Evolutionary conservation across 2,329 filamentous ascomycete genomes (phyloP).

Genomic region (Hymenoscyphus salicellus): DNA sequence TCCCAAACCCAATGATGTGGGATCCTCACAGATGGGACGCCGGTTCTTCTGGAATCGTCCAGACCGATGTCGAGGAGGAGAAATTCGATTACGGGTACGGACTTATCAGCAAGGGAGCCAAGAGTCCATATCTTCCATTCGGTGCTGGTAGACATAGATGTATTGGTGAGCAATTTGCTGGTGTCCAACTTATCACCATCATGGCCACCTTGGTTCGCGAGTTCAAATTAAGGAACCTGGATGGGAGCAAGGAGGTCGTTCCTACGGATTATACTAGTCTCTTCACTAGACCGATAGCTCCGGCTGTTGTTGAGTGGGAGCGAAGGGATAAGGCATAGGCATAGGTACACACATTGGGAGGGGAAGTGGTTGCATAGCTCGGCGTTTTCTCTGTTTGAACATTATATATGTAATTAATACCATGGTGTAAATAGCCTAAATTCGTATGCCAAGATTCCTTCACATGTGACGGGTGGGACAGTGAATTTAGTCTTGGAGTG

Average conservation of each 20-base stretch:
- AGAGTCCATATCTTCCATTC: conserved; percentile 89
- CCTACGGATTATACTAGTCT: conserved; percentile 67
- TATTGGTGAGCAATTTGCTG: conserved; percentile 96
- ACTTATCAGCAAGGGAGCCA: conserved; percentile 83
- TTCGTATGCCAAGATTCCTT: conserved; percentile 7
- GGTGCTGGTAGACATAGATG: conserved; percentile 90
- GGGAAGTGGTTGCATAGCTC: conserved; percentile 23
- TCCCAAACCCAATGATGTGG: conserved; percentile 80
- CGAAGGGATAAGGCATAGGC: conserved; percentile 48
- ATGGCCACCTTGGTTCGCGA: conserved; percentile 70
- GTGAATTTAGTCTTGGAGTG: background rate
- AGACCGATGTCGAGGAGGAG: conserved; percentile 58
- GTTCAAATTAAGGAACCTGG: conserved; percentile 75
- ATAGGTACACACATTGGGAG: background rate
- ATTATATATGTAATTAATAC: conserved; percentile 24
- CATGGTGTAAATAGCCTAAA: background rate
- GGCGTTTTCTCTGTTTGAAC: conserved; percentile 17
- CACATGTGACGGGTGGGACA: background rate
- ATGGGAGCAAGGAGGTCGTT: conserved; percentile 66
- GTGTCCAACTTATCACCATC: conserved; percentile 86
- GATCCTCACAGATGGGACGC: conserved; percentile 88
- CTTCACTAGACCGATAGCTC: conserved; percentile 70
- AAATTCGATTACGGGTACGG: conserved; percentile 94
- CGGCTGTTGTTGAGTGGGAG: conserved; percentile 74
- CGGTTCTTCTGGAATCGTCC: conserved; percentile 55